Evolutionary conservation across 2,329 filamentous ascomycete genomes (phyloP), one percentile per base, ranked within the genome.

Genomic region (Exophiala oligosperma): DNA sequence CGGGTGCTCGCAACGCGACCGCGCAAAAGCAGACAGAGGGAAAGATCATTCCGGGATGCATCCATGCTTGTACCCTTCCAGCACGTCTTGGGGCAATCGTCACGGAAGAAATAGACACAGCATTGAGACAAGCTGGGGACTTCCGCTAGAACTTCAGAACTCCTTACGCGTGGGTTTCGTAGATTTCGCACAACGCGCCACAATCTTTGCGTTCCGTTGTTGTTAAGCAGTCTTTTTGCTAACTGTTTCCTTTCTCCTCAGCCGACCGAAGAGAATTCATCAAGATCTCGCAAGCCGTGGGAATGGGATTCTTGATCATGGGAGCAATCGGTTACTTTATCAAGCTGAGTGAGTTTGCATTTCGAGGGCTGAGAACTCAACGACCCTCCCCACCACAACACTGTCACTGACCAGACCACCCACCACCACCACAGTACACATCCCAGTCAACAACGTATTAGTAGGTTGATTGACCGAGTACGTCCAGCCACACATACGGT

Each of bases 271-370:
- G 81, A 66, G 81, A 84, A 71, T 84, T 84, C 70, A 76, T 84
- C 67, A 84, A 84, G 71, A 84, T 84, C 70, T 81, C 78, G 64
- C 82, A 84, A 73, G 82, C 81, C 53, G 81, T 84, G 52, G 82
- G 81, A 64, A 81, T 83, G 69, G 82, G 82, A 2, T 84, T 84
- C 71, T 70, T 84, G 54, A 80, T 84, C 61, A 84, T 84, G 82
- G 80, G 80, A 64, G 78, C 80, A 50, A 84, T 84, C 66, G 82
- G 82, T 60, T 84, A 84, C 71, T 76, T 84, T 56, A 81, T 84
- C 64, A 84, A 84, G 74, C 72, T 84, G 71, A 84, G 81, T 84
- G 69, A 64, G 79, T 74, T 17, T 52, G 21, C 8, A n/a, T 24
- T 14, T 17, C 23, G 26, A 32, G 28, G 23, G 3, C 28, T 11